Conservation (phyloP, 108 stramenopile species). For the Pseudonitzschia multiseries region DNA sequence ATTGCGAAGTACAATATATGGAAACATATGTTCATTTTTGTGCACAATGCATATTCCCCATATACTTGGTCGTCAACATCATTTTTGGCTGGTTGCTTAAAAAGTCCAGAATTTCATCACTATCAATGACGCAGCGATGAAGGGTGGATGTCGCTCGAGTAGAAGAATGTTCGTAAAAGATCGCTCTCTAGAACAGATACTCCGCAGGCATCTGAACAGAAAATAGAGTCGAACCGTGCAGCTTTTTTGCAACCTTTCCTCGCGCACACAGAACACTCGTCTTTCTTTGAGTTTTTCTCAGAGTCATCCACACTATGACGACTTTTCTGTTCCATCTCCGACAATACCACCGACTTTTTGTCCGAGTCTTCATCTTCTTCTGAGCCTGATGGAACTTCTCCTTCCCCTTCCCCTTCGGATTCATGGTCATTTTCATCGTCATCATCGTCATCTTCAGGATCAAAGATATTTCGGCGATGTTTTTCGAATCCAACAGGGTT, state of each 20-base stretch:
- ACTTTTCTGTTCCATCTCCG: background rate
- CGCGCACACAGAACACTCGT: constrained; percentile 30
- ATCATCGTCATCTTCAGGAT: constrained; percentile 69
- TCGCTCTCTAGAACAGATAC: constrained; percentile 65
- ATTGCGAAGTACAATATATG: no score
- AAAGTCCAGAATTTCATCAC: background rate
- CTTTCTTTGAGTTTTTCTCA: background rate
- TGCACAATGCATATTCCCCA: no score
- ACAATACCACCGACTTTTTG: background rate
- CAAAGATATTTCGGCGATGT: constrained; percentile 66
- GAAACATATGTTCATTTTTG: no score
- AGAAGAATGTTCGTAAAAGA: constrained; percentile 64
- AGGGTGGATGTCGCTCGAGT: constrained; percentile 72
- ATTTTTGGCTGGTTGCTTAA: background rate
- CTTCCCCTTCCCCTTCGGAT: background rate
- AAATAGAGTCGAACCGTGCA: constrained; percentile 78
- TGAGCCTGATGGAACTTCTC: background rate
- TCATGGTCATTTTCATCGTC: constrained; percentile 5
- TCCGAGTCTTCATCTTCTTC: constrained; percentile 1
- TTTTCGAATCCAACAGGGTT: constrained; percentile 77
- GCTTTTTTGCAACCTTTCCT: constrained; percentile 52
- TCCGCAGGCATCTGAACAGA: constrained; percentile 86
- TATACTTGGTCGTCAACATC: background rate
- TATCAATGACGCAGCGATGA: constrained; percentile 41
- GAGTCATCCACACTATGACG: background rate